These are phyloP conservation scores for Eremothecium cymbalariae DNA, from an alignment of 1,139 yeast species.

Conservation along the genomic window DNA sequence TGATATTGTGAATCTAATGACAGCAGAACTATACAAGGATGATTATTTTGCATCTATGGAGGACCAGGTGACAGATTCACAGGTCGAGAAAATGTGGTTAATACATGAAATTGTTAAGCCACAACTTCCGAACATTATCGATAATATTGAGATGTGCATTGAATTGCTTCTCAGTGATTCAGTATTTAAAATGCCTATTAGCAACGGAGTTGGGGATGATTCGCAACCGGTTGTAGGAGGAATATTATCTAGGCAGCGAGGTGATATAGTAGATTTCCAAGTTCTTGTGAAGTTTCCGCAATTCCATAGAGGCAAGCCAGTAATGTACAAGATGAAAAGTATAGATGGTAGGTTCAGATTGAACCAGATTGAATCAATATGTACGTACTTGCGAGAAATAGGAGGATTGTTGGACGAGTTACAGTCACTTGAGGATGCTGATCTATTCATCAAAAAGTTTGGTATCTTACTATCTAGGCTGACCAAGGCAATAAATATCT, in stretches of 20 bases:
- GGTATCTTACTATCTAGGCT: slow-evolving; percentile 17
- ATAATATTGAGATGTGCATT: slow-evolving; percentile 32
- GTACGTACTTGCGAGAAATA: slow-evolving; percentile 14
- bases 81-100: slow-evolving; percentile 26
- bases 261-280: slow-evolving; percentile 25
- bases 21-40: slow-evolving; percentile 27
- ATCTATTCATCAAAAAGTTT: slow-evolving; percentile 16
- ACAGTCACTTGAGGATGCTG: slow-evolving; percentile 17
- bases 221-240: slow-evolving; percentile 22
- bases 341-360: slow-evolving; percentile 18
- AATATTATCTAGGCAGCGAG: slow-evolving; percentile 25
- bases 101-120: slow-evolving; percentile 33
- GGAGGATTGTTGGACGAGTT: slow-evolving; percentile 17
- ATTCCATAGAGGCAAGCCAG: slow-evolving; percentile 25
- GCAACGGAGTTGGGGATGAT: slow-evolving; percentile 14
- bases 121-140: slow-evolving; percentile 33
- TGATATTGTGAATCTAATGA: slow-evolving; percentile 16
- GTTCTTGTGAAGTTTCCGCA: slow-evolving; percentile 26
- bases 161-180: slow-evolving; percentile 29
- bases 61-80: slow-evolving; percentile 7
- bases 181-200: slow-evolving; percentile 30
- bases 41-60: slow-evolving; percentile 18
- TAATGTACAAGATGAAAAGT: slow-evolving; percentile 19
- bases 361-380: slow-evolving; percentile 20
- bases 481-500: slow-evolving; percentile 22